These are phyloP conservation scores for Ottelia alismoides DNA, from an alignment of 106 monocot genomes.

Conservation along the genomic window DNA sequence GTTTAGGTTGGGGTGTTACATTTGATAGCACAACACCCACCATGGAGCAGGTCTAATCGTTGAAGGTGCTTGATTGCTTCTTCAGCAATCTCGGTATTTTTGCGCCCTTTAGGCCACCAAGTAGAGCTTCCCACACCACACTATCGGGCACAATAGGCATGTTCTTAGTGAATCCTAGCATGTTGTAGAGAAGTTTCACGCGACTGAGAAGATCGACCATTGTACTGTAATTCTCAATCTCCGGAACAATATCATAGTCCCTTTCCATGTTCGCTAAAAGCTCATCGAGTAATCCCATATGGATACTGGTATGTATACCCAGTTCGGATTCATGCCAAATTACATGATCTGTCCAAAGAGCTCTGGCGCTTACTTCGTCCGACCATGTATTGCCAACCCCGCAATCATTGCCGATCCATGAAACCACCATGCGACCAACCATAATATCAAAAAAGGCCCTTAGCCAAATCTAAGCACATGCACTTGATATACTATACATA, in stretches of 20 bases:
- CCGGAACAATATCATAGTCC: constrained; percentile 32
- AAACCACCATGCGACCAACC: constrained; percentile 23
- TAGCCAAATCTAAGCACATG: constrained; percentile 28
- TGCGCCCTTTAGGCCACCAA: constrained; percentile 48
- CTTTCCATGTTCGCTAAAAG: constrained; percentile 26
- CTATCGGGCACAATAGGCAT: constrained; percentile 48
- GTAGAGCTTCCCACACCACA: constrained; percentile 57
- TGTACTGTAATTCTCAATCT: constrained; percentile 68
- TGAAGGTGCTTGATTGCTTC: constrained; percentile 29
- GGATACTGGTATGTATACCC: constrained; percentile 53
- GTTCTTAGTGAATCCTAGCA: constrained; percentile 23
- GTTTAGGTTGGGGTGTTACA: no score
- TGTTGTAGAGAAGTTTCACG: constrained; percentile 38
- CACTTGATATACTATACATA: constrained; percentile 79
- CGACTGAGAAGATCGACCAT: constrained; percentile 69
- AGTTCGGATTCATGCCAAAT: constrained; percentile 28
- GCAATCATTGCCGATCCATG: constrained; percentile 57
- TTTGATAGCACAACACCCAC: constrained; percentile 64
- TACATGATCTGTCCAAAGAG: constrained; percentile 33
- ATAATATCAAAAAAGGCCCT: constrained; percentile 32
- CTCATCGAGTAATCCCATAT: constrained; percentile 48
- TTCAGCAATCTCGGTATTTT: constrained; percentile 34
- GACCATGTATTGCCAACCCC: constrained; percentile 41
- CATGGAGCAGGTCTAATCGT: constrained; percentile 39
- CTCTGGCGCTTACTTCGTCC: constrained; percentile 30